These are phyloP conservation scores for Colletotrichum musae DNA, from an alignment of 2,329 filamentous ascomycete species.

Conservation along the genomic window DNA sequence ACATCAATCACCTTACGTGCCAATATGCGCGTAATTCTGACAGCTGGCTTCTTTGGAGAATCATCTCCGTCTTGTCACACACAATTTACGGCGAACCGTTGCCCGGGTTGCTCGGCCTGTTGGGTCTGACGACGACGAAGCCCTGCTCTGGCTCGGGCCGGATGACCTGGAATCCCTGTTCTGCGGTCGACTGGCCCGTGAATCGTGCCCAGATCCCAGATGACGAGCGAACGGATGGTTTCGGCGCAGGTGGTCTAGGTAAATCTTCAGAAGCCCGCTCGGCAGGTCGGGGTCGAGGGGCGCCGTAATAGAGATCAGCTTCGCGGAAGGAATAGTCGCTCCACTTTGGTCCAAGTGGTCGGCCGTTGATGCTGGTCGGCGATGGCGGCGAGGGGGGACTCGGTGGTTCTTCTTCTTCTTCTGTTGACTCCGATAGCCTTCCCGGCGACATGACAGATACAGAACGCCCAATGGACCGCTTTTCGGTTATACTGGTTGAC, in stretches of 20 bases:
- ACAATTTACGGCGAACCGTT: not conserved
- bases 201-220: constrained; percentile 33
- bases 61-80: not conserved
- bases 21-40: too few relatives aligned
- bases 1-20: too few relatives aligned
- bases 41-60: too few relatives aligned
- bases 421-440: constrained; percentile 23
- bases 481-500: constrained; percentile 14
- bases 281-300: constrained; percentile 4
- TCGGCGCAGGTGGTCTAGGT: constrained; percentile 1
- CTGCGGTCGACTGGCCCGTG: constrained; percentile 10
- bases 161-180: constrained; percentile 26
- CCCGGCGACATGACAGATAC: constrained; percentile 14
- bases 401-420: constrained; percentile 3
- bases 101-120: constrained; percentile 14
- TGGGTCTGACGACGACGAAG: constrained; percentile 27
- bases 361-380: constrained; percentile 3
- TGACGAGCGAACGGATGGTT: constrained; percentile 22
- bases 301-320: constrained; percentile 51
- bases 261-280: constrained; percentile 24
- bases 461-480: constrained; percentile 13
- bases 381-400: constrained; percentile 8
- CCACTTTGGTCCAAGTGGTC: constrained; percentile 45
- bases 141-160: constrained; percentile 18
- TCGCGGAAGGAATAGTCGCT: constrained; percentile 55